phyloP scores from a whole-genome alignment of 345 rosid species.

The Salix brachista region DNA sequence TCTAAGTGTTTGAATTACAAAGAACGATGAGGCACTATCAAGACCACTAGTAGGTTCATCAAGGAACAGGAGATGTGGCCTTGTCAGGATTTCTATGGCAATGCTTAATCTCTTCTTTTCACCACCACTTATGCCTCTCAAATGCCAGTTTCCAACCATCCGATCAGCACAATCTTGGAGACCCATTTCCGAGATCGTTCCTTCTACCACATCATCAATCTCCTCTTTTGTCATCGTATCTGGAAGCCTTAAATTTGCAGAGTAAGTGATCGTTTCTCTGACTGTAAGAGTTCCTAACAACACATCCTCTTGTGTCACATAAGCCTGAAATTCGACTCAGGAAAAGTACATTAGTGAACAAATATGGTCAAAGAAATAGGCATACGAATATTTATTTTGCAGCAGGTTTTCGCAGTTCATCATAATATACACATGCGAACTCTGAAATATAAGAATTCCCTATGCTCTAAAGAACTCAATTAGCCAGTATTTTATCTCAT shows the following conservation, averaged over 20 bases:
- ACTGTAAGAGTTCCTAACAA: slow-evolving; percentile 64
- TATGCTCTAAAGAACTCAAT: no score
- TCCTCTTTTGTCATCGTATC: slow-evolving; percentile 40
- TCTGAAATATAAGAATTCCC: not conserved
- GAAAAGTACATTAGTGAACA: not conserved
- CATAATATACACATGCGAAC: not conserved
- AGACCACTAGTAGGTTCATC: slow-evolving; percentile 79
- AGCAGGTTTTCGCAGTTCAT: not conserved
- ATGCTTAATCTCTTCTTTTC: slow-evolving; percentile 73
- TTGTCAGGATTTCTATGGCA: slow-evolving; percentile 65
- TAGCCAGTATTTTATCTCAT: no score
- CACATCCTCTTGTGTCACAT: slow-evolving; percentile 74
- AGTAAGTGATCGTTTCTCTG: slow-evolving; percentile 60
- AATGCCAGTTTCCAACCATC: slow-evolving; percentile 65
- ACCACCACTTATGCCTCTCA: slow-evolving; percentile 77
- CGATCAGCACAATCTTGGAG: slow-evolving; percentile 64
- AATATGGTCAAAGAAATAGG: not conserved
- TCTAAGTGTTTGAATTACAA: slow-evolving; percentile 53
- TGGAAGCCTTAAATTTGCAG: slow-evolving; percentile 68
- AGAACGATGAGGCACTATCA: slow-evolving; percentile 77
- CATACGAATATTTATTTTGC: not conserved
- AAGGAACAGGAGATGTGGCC: slow-evolving; percentile 54
- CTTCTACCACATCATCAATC: slow-evolving; percentile 43
- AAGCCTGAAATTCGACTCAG: slow-evolving; percentile 43
- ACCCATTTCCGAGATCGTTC: slow-evolving; percentile 56